A percentile compares a stretch with the other conserved stretches of the same genome.
phyloP scores from a whole-genome alignment of 805 yeast genomes.

The Yarrowia sp. region DNA sequence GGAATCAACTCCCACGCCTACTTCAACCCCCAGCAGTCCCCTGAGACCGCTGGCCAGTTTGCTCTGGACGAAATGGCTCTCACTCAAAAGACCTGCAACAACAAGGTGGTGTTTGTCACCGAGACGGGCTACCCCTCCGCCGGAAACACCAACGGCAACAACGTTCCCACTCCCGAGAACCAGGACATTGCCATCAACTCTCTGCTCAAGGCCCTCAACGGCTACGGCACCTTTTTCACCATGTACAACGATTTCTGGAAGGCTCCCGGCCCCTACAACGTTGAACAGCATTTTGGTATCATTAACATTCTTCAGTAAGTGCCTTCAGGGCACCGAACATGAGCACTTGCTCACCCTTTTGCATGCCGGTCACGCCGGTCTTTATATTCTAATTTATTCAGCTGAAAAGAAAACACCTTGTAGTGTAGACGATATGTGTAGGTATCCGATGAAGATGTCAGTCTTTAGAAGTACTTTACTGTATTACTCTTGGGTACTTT shows the following conservation, averaged over 20 bases:
- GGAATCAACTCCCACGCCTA: conserved; percentile 88
- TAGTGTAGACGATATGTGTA: too few relatives aligned
- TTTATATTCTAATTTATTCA: conserved; percentile 16
- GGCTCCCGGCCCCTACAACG: conserved; percentile 77
- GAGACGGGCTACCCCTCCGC: conserved; percentile 90
- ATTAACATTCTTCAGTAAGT: conserved; percentile 45
- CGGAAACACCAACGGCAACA: conserved; percentile 74
- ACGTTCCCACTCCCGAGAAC: conserved; percentile 73
- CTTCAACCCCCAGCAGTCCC: conserved; percentile 68
- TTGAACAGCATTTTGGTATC: conserved; percentile 85
- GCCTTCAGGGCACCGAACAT: not conserved
- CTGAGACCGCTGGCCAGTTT: conserved; percentile 74
- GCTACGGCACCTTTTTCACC: conserved; percentile 70
- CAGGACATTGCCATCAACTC: conserved; percentile 72
- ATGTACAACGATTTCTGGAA: conserved; percentile 91
- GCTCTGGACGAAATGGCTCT: conserved; percentile 66
- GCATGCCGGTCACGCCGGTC: conserved; percentile 15
- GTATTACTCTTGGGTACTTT: too few relatives aligned
- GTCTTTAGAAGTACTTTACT: too few relatives aligned
- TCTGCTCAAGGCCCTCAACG: conserved; percentile 61
- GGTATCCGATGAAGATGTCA: too few relatives aligned
- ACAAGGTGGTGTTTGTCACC: conserved; percentile 63
- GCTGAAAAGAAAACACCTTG: too few relatives aligned
- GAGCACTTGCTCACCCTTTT: not conserved
- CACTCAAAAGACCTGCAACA: conserved; percentile 63